phyloP scores from a whole-genome alignment of 1,139 yeast species.

The Taiozyma sp. region DNA sequence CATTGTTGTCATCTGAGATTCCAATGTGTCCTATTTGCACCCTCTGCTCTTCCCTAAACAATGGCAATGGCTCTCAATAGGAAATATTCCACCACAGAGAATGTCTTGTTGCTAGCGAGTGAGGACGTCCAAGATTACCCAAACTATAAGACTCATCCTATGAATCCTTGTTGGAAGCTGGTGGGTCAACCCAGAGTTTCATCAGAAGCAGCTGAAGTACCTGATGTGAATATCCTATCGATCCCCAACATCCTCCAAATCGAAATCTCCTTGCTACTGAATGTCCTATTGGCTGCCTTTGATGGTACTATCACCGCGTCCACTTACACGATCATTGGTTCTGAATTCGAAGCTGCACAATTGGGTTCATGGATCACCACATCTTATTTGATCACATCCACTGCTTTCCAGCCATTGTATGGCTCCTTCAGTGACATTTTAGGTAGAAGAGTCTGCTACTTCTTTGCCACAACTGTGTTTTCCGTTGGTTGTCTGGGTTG shows the following conservation, averaged over 20 bases:
- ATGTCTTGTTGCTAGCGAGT: conserved; percentile 9
- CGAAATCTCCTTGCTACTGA: conserved; percentile 9
- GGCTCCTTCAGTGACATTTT: conserved; percentile 78
- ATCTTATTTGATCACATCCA: conserved; percentile 47
- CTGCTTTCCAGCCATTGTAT: conserved; percentile 66
- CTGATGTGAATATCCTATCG: conserved; percentile 4
- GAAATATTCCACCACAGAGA: conserved; percentile 10
- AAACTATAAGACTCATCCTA: background rate
- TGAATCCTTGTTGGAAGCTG: background rate
- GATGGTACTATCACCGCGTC: conserved; percentile 56
- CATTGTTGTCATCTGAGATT: background rate
- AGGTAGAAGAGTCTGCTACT: conserved; percentile 55
- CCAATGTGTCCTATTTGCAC: background rate
- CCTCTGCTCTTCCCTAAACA: background rate
- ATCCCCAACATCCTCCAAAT: conserved; percentile 10
- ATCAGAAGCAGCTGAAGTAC: background rate
- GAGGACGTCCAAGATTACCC: conserved; percentile 8
- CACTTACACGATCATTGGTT: conserved; percentile 48
- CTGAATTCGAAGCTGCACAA: conserved; percentile 46
- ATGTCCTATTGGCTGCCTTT: conserved; percentile 46
- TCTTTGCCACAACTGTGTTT: conserved; percentile 40
- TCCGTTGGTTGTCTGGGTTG: conserved; percentile 47
- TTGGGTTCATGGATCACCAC: conserved; percentile 56
- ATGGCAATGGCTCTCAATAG: background rate
- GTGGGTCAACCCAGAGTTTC: background rate